These are phyloP conservation scores for Stachybotrys echinatus DNA, from an alignment of 2,329 filamentous ascomycete species.

Conservation along the genomic window DNA sequence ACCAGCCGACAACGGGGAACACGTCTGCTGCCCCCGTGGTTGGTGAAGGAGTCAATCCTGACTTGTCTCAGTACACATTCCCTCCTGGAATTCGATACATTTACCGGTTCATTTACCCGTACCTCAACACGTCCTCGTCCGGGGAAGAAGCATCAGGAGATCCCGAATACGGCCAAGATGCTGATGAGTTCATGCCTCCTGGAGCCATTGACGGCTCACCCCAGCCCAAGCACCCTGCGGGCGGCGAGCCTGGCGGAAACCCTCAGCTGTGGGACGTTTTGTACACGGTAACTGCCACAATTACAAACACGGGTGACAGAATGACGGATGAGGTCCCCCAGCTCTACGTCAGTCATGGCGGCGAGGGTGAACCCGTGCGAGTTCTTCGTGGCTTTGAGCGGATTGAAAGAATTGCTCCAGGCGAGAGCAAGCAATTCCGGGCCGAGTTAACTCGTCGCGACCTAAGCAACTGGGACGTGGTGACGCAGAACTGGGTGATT, in stretches of 20 bases:
- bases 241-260: constrained; percentile 58
- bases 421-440: constrained; percentile 60
- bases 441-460: constrained; percentile 73
- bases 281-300: constrained; percentile 60
- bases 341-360: constrained; percentile 77
- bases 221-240: constrained; percentile 48
- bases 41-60: constrained; percentile 53
- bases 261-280: constrained; percentile 61
- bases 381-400: constrained; percentile 79
- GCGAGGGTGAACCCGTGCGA: constrained; percentile 60
- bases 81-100: constrained; percentile 51
- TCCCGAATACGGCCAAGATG: constrained; percentile 53
- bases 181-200: constrained; percentile 55
- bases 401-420: constrained; percentile 60
- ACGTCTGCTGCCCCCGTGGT: constrained; percentile 60
- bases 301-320: constrained; percentile 65
- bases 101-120: constrained; percentile 63
- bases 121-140: constrained; percentile 60
- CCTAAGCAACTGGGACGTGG: constrained; percentile 79
- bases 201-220: constrained; percentile 49
- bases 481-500: constrained; percentile 78
- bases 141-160: constrained; percentile 49
- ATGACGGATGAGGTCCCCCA: constrained; percentile 69
- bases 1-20: constrained; percentile 55
- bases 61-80: constrained; percentile 63